These are phyloP conservation scores for Colletotrichum sp. DNA, from an alignment of 2,329 filamentous ascomycete species.

Conservation along the genomic window DNA sequence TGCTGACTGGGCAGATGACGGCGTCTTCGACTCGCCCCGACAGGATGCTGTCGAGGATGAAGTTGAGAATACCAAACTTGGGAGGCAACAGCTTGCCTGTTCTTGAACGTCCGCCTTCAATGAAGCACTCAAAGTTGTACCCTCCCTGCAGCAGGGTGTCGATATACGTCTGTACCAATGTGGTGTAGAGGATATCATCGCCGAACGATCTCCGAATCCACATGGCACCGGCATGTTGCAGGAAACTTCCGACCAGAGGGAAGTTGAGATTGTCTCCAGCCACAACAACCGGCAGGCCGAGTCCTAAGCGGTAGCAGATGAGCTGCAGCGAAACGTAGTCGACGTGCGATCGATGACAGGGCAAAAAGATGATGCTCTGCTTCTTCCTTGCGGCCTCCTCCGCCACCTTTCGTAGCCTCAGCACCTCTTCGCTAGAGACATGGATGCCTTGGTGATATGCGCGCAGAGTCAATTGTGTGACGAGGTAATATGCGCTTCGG, in stretches of 20 bases:
- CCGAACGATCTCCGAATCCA: conserved; percentile 94
- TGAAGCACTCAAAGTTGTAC: conserved; percentile 96
- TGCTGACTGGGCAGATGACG: conserved; percentile 93
- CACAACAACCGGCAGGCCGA: conserved; percentile 89
- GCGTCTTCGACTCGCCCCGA: conserved; percentile 88
- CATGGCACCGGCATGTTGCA: conserved; percentile 97
- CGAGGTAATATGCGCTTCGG: conserved; percentile 86
- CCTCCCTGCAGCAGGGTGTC: conserved; percentile 89
- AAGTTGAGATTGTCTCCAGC: conserved; percentile 97
- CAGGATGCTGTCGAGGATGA: conserved; percentile 87
- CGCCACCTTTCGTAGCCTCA: conserved; percentile 81
- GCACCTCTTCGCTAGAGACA: conserved; percentile 91
- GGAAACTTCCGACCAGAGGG: conserved; percentile 83
- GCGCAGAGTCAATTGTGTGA: conserved; percentile 84
- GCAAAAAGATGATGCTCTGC: conserved; percentile 94
- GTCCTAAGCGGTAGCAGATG: conserved; percentile 91
- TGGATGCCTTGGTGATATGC: conserved; percentile 98
- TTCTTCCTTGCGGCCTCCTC: conserved; percentile 83
- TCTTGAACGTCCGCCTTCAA: conserved; percentile 90
- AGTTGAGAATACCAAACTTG: conserved; percentile 94
- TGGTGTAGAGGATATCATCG: conserved; percentile 87
- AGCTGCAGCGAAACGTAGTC: conserved; percentile 95
- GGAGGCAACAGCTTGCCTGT: conserved; percentile 93
- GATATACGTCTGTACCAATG: conserved; percentile 95
- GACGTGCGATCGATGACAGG: conserved; percentile 92